Evolutionary conservation across 257 asterid genomes (phyloP).

Genomic region (Knoxia roxburghii): DNA sequence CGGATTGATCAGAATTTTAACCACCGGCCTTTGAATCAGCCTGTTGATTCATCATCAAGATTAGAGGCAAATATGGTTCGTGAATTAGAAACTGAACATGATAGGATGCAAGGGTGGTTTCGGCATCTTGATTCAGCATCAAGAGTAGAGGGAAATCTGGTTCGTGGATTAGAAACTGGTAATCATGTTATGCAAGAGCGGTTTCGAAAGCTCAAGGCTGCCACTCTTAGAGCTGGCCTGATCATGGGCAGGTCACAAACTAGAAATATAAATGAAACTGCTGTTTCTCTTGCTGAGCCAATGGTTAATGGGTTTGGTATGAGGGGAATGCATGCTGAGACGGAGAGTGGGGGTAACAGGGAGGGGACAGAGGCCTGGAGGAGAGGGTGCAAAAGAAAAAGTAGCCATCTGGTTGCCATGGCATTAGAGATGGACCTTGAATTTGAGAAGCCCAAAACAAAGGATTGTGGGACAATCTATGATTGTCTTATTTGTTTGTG

Average conservation of each 20-base stretch:
- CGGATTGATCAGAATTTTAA: conserved; percentile 73
- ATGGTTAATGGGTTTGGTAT: conserved; percentile 24
- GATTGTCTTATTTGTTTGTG: conserved; percentile 44
- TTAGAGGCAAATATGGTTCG: conserved; percentile 37
- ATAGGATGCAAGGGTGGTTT: conserved; percentile 65
- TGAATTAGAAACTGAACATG: conserved; percentile 49
- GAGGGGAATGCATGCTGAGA: conserved; percentile 28
- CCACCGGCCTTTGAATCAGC: conserved; percentile 51
- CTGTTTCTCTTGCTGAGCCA: conserved; percentile 22
- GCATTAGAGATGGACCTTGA: conserved; percentile 59
- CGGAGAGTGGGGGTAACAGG: conserved; percentile 11
- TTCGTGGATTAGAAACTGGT: conserved; percentile 36
- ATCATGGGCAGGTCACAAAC: conserved; percentile 60
- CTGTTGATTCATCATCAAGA: conserved; percentile 37
- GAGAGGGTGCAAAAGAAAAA: conserved; percentile 61
- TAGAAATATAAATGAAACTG: conserved; percentile 29
- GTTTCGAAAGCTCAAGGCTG: conserved; percentile 77
- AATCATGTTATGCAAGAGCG: conserved; percentile 70
- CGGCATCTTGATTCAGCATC: conserved; percentile 41
- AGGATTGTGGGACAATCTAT: conserved; percentile 39
- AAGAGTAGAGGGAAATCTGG: conserved; percentile 43
- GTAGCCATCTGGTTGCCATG: conserved; percentile 69
- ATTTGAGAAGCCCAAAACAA: conserved; percentile 33
- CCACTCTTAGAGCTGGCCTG: conserved; percentile 63
- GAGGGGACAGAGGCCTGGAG: conserved; percentile 38